Evolutionary conservation across 192 early-diverging fungal genomes (phyloP), one percentile per base, ranked within the genome.

Genomic region (Linnemannia zychae): DNA sequence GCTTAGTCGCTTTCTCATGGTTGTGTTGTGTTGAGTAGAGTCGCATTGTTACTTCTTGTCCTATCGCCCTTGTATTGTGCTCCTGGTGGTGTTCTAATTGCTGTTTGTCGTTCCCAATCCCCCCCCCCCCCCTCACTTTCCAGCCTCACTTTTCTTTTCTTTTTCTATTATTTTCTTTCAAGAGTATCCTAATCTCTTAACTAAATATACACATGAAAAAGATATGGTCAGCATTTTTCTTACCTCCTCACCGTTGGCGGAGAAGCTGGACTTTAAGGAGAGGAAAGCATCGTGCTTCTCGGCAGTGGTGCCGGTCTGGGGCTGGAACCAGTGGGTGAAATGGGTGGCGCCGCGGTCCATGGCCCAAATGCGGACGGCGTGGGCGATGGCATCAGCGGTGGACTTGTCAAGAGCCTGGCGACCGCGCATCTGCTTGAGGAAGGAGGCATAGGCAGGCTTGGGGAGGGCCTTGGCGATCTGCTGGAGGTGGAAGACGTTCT

Each of bases 271-370:
- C 87, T 97, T 79, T 98, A 97, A 69, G 96, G 95, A 94, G 80
- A 99, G 90, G 93, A 99, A 99, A 60, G 96, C 93, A 91, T 99
- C 98, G 90, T 99, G 98, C 93, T 99, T 99, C 92, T 99, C 97
- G 78, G 98, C 98, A 69, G 98, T 99, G 74, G 96, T 91, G 76
- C 96, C 98, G 22, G 98, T 99, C 91, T 98, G 97, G 80, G 98
- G 98, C 92, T 99, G 98, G 95, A 99, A 99, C 98, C 98, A 99
- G 92, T 99, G 98, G 69, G 98, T 99, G 88, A 98, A 99, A 93
- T 99, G 98, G 68, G 98, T 98, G 74, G 98, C 97, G 36, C 97
- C 97, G 79, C 95, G 94, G 87, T 97, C 95, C 96, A 97, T 96
- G 82, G 98, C 97, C 98, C 98, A 99, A 70, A 98, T 94, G 69